A percentile compares a stretch with the other conserved stretches of the same genome.
phyloP scores from a whole-genome alignment of 1,139 yeast genomes.

The Suhomyces bribrorum region DNA sequence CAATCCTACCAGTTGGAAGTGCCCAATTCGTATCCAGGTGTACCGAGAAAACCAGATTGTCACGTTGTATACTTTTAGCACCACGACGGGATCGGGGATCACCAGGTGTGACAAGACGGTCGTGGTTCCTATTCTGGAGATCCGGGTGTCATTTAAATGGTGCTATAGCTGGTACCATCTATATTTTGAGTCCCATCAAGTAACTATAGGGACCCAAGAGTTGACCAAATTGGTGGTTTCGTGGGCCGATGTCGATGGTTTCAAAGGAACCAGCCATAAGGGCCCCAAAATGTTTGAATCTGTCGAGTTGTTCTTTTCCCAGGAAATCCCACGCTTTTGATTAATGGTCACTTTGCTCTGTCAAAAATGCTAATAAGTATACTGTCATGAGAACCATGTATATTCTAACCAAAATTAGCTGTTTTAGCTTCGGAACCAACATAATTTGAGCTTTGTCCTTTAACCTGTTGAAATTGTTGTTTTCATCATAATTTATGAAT shows the following conservation, averaged over 20 bases:
- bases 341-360: too few relatives aligned
- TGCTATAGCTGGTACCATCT: slow-evolving; percentile 24
- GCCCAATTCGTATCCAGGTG: slow-evolving; percentile 1
- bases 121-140: neutral
- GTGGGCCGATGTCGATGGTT: slow-evolving; percentile 75
- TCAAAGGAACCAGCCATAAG: slow-evolving; percentile 55
- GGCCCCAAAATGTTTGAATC: slow-evolving; percentile 56
- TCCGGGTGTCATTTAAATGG: slow-evolving; percentile 9
- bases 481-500: too few relatives aligned
- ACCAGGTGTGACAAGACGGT: neutral
- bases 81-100: neutral
- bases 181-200: slow-evolving; percentile 14
- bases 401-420: too few relatives aligned
- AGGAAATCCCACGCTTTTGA: too few relatives aligned
- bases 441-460: too few relatives aligned
- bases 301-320: slow-evolving; percentile 4
- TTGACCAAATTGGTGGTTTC: slow-evolving; percentile 1
- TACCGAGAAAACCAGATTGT: neutral
- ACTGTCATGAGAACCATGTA: too few relatives aligned
- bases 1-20: neutral
- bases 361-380: too few relatives aligned
- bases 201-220: neutral
- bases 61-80: neutral
- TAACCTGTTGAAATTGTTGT: too few relatives aligned
- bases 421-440: too few relatives aligned